Percentiles rank a stretch among this genome's conserved stretches.
Conservation (phyloP, 2,329 filamentous ascomycete species). For the Clarireedia sp. region DNA sequence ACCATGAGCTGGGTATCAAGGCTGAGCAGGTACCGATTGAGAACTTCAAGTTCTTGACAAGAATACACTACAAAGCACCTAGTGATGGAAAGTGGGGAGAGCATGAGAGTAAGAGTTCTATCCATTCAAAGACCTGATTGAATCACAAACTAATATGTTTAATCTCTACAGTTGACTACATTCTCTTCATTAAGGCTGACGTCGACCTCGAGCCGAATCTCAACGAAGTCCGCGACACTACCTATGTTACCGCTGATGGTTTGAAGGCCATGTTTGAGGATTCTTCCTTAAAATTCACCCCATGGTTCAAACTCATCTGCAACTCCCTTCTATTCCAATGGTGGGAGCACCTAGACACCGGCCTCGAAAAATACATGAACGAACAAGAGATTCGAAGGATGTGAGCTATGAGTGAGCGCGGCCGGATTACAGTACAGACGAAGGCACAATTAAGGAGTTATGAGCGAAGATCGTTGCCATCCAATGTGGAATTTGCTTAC, state of each 20-base stretch:
- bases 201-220: constrained; percentile 74
- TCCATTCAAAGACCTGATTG: not conserved
- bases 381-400: constrained; percentile 86
- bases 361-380: constrained; percentile 76
- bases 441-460: not conserved
- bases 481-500: constrained; percentile 4
- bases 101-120: constrained; percentile 70
- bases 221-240: constrained; percentile 82
- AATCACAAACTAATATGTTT: not conserved
- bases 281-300: constrained; percentile 76
- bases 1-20: constrained; percentile 92
- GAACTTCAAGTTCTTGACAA: constrained; percentile 85
- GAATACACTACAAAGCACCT: constrained; percentile 97
- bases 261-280: constrained; percentile 82
- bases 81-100: constrained; percentile 98
- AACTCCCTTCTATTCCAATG: constrained; percentile 96
- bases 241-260: constrained; percentile 75
- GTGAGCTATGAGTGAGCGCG: constrained; percentile 31
- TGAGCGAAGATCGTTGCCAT: not conserved
- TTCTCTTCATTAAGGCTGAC: constrained; percentile 92
- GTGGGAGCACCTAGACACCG: constrained; percentile 80
- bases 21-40: constrained; percentile 81
- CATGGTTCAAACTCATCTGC: constrained; percentile 99
- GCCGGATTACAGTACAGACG: not conserved
- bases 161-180: constrained; percentile 72